phyloP scores from a whole-genome alignment of 1,284 basidiomycete species.

The Meira nashicola region DNA sequence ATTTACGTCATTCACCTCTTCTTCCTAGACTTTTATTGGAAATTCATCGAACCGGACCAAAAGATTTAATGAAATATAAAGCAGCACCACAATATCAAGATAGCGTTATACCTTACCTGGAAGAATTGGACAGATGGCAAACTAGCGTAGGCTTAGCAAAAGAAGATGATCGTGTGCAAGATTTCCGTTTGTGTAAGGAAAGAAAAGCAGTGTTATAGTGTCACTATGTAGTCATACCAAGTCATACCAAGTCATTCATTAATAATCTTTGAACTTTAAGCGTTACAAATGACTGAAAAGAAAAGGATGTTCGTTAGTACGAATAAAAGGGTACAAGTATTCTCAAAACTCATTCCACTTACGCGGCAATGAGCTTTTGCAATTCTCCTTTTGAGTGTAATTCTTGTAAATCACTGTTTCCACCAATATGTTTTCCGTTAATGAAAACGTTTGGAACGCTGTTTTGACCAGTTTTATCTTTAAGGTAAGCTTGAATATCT shows the following conservation, averaged over 20 bases:
- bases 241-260: no score
- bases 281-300: no score
- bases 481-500: constrained; percentile 52
- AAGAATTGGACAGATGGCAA: constrained; percentile 53
- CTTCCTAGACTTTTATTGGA: constrained; percentile 54
- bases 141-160: constrained; percentile 54
- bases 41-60: constrained; percentile 52
- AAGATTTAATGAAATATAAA: constrained; percentile 55
- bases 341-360: not conserved
- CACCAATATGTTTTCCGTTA: constrained; percentile 53
- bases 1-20: constrained; percentile 54
- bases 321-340: no score
- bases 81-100: constrained; percentile 51
- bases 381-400: constrained; percentile 48
- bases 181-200: constrained; percentile 19
- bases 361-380: constrained; percentile 29
- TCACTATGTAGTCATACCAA: no score
- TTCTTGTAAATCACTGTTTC: constrained; percentile 41
- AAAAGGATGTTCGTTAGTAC: not conserved
- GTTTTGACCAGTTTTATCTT: constrained; percentile 54
- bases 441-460: constrained; percentile 56
- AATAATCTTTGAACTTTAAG: no score
- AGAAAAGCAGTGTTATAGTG: not conserved
- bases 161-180: constrained; percentile 27
- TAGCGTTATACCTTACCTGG: constrained; percentile 54